Conservation (phyloP, 257 asterid species). For the Solanum pimpinellifolium region DNA sequence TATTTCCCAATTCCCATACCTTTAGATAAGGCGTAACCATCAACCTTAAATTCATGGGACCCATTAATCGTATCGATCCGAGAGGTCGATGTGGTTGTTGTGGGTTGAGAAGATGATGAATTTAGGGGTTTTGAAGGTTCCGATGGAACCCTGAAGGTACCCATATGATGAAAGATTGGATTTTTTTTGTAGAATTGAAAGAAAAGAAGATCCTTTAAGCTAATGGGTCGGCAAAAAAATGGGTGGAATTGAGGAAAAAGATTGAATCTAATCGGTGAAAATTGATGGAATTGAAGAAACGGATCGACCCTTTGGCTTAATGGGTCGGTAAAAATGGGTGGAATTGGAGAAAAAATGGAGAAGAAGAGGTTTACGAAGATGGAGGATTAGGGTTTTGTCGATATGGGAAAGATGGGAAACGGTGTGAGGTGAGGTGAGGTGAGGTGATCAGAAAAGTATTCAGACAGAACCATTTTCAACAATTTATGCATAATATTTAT, state of each 20-base stretch:
- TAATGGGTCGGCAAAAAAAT: neutral
- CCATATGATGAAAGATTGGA: neutral
- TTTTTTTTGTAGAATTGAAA: neutral
- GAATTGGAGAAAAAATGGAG: neutral
- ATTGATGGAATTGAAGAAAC: neutral
- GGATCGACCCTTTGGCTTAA: neutral
- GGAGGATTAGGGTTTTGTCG: neutral
- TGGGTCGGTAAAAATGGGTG: neutral
- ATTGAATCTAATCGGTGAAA: neutral
- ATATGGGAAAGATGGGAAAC: neutral
- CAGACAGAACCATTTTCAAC: neutral
- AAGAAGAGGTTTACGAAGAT: neutral
- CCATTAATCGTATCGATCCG: neutral
- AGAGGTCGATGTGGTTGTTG: constrained; percentile 8
- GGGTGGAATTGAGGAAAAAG: neutral
- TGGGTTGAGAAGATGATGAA: neutral
- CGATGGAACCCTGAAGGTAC: constrained; percentile 3
- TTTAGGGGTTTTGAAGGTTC: constrained; percentile 3
- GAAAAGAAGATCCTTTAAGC: neutral
- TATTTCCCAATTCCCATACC: constrained; percentile 9
- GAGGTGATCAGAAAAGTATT: neutral
- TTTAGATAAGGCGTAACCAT: neutral
- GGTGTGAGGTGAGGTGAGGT: neutral
- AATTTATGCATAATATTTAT: neutral
- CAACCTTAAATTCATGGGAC: constrained; percentile 3